A percentile compares a stretch with the other conserved stretches of the same genome.
These are phyloP conservation scores for Capsaspora owczarzaki DNA, from an alignment of 78 protist genomes.

Conservation along the genomic window DNA sequence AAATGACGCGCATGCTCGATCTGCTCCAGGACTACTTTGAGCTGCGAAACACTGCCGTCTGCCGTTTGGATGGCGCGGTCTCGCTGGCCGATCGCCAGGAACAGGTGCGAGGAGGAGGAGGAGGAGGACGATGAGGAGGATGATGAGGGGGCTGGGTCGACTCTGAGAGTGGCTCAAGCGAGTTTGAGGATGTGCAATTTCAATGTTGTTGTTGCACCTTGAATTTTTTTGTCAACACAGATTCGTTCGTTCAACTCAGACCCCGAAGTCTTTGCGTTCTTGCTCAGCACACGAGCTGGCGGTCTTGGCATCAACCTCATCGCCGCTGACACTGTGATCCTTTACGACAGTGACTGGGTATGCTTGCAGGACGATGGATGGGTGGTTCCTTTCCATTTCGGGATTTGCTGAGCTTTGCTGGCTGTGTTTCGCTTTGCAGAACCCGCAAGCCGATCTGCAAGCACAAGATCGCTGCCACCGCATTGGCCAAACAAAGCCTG, in stretches of 20 bases:
- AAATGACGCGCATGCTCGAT: slow-evolving; percentile 69
- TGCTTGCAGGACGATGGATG: too few species aligned
- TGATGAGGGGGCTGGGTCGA: too few species aligned
- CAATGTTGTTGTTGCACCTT: too few species aligned
- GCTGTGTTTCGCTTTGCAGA: slow-evolving; percentile 19
- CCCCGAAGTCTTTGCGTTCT: slow-evolving; percentile 59
- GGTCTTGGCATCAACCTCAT: slow-evolving; percentile 97
- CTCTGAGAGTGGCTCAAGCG: too few species aligned
- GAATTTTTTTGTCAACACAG: too few species aligned
- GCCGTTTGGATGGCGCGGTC: slow-evolving; percentile 64
- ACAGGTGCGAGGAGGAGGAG: background rate
- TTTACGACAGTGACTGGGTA: slow-evolving; percentile 96
- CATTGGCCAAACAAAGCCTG: slow-evolving; percentile 86
- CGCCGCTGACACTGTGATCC: slow-evolving; percentile 90
- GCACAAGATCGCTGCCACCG: slow-evolving; percentile 90
- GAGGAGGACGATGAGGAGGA: too few species aligned
- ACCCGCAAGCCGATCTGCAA: slow-evolving; percentile 78
- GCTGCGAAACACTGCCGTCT: slow-evolving; percentile 16
- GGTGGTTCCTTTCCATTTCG: background rate
- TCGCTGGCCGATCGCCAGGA: slow-evolving; percentile 21
- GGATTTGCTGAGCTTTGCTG: too few species aligned
- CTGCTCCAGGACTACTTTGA: slow-evolving; percentile 48
- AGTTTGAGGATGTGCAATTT: too few species aligned
- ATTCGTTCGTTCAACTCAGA: slow-evolving; percentile 13
- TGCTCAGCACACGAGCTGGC: slow-evolving; percentile 96